Evolutionary conservation across 2,329 filamentous ascomycete genomes (phyloP).

Genomic region (Paramyrothecium sp.): DNA sequence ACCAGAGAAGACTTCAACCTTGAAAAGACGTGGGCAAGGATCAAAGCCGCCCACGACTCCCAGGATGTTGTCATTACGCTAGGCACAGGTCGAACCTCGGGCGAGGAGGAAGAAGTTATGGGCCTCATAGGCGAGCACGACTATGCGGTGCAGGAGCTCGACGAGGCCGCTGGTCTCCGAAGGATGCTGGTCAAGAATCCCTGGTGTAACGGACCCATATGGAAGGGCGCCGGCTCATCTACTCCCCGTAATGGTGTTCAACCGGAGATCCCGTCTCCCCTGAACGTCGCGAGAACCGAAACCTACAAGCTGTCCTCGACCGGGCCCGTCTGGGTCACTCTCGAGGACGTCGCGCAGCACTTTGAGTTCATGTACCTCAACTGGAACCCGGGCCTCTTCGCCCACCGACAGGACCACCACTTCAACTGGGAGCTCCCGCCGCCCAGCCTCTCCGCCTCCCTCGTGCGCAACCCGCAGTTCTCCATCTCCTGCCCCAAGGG

Average conservation of each 20-base stretch:
- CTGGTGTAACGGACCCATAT: constrained; percentile 81
- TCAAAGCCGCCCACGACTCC: constrained; percentile 70
- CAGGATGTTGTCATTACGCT: constrained; percentile 86
- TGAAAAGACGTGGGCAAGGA: constrained; percentile 73
- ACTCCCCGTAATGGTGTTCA: constrained; percentile 7
- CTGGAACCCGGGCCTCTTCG: constrained; percentile 89
- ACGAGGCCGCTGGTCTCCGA: constrained; percentile 57
- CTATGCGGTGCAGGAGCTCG: constrained; percentile 85
- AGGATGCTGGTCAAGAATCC: constrained; percentile 90
- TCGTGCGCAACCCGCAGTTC: constrained; percentile 70
- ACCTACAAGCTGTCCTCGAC: constrained; percentile 27
- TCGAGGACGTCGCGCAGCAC: constrained; percentile 83
- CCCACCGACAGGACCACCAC: constrained; percentile 81
- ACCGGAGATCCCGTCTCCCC: constrained; percentile 1
- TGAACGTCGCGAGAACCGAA: not conserved
- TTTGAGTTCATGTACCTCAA: constrained; percentile 97
- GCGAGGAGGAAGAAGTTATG: constrained; percentile 73
- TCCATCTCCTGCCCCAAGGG: constrained; percentile 58
- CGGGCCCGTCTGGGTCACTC: constrained; percentile 91
- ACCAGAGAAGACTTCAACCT: constrained; percentile 73
- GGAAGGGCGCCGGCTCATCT: constrained; percentile 50
- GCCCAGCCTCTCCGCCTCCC: constrained; percentile 48
- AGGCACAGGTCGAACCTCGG: constrained; percentile 80
- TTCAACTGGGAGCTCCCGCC: constrained; percentile 74
- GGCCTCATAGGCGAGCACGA: constrained; percentile 90